phyloP scores from a whole-genome alignment of 768 basidiomycete species.

The Tricholoma terreum region DNA sequence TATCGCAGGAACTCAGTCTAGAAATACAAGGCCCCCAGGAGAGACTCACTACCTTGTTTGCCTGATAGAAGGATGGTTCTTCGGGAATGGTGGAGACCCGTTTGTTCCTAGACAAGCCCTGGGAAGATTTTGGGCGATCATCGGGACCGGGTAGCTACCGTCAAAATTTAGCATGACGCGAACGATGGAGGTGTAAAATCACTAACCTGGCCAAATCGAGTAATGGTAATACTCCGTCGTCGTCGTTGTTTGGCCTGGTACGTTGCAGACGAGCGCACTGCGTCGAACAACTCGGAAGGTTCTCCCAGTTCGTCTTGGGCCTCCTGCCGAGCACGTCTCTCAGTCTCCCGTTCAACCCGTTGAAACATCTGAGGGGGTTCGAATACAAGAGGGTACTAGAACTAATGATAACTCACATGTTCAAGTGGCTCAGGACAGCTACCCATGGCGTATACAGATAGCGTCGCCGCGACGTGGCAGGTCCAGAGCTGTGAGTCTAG shows the following conservation, averaged over 20 bases:
- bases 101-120: constrained; percentile 31
- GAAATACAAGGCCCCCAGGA: neutral
- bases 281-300: neutral
- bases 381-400: neutral
- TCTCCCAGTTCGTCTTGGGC: neutral
- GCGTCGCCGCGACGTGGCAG: neutral
- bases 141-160: constrained; percentile 20
- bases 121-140: constrained; percentile 20
- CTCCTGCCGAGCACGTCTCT: constrained; percentile 14
- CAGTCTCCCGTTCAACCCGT: constrained; percentile 15
- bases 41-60: constrained; percentile 38
- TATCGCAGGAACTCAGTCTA: constrained; percentile 16
- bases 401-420: constrained; percentile 5
- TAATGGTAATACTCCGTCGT: constrained; percentile 54
- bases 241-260: constrained; percentile 35
- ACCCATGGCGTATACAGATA: constrained; percentile 7
- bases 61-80: constrained; percentile 47
- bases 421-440: constrained; percentile 13
- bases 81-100: constrained; percentile 37
- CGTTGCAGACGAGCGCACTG: constrained; percentile 11
- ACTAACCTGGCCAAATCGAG: constrained; percentile 58
- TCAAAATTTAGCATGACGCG: constrained; percentile 16
- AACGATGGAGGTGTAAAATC: constrained; percentile 2
- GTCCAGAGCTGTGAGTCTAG: neutral
- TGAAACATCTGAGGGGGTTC: constrained; percentile 11